Evolutionary conservation across 2,329 filamentous ascomycete species (phyloP).

Genomic region (Xylariaceae sp.): DNA sequence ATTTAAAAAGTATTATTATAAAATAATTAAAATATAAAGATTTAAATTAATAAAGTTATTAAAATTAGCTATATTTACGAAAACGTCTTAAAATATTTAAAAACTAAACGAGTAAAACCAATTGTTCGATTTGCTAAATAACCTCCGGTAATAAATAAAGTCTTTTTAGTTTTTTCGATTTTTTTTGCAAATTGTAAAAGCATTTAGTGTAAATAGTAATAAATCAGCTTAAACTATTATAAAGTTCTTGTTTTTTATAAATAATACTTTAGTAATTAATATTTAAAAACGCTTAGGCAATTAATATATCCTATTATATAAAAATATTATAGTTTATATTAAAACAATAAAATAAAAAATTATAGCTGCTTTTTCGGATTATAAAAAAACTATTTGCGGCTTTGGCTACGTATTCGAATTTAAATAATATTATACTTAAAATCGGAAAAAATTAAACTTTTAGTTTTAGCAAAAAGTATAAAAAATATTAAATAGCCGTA

Average conservation of each 20-base stretch:
- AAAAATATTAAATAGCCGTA: not conserved
- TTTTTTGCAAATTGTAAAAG: not conserved
- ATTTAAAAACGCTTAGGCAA: not conserved
- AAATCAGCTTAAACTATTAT: too few species aligned
- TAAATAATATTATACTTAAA: not conserved
- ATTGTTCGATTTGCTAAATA: not conserved
- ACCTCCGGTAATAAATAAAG: too few species aligned
- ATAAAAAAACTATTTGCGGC: not conserved
- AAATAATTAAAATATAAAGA: too few species aligned
- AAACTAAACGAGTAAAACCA: not conserved
- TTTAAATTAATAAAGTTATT: not conserved
- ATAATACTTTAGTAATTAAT: not conserved
- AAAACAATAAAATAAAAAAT: not conserved
- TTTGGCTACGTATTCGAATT: not conserved
- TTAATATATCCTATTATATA: not conserved
- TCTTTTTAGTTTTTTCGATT: not conserved
- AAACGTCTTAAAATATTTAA: not conserved
- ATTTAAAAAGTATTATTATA: too few species aligned
- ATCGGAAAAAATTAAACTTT: too few species aligned
- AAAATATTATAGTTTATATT: not conserved
- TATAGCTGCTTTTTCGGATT: not conserved
- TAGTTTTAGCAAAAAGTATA: too few species aligned
- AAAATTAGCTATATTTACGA: not conserved
- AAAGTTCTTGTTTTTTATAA: too few species aligned
- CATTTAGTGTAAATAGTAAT: not conserved